Conservation (phyloP, 148 eudicot species). For the Talinum fruticosum region DNA sequence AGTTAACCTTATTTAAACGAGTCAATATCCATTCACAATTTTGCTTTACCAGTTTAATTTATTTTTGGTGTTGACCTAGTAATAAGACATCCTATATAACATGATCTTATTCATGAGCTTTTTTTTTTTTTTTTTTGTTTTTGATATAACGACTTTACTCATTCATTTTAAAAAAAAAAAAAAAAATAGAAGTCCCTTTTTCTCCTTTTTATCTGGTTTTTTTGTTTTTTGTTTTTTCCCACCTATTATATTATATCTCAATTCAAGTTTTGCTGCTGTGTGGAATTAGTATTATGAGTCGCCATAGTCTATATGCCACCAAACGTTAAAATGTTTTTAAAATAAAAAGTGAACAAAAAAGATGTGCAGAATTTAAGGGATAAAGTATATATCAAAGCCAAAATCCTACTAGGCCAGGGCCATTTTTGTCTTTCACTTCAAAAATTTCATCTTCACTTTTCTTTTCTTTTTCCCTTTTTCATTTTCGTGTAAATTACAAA, state of each 20-base stretch:
- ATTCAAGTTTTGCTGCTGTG: neutral
- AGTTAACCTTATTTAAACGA: no score
- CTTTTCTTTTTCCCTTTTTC: neutral
- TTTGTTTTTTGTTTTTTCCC: neutral
- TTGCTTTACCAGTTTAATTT: no score
- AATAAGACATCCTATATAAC: no score
- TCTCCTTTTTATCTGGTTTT: neutral
- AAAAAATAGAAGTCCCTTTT: no score
- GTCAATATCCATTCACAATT: no score
- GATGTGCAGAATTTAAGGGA: constrained; percentile 24
- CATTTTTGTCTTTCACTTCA: constrained; percentile 17
- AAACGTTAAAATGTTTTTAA: neutral
- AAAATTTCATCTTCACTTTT: neutral
- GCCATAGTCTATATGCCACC: neutral
- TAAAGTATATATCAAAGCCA: constrained; percentile 14
- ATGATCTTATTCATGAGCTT: no score
- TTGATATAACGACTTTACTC: no score
- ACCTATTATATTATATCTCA: neutral
- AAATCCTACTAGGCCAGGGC: constrained; percentile 22
- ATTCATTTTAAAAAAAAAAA: no score
- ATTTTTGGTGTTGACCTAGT: no score
- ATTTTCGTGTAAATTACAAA: constrained; percentile 15
- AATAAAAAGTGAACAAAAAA: constrained; percentile 16
- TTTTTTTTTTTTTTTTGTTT: no score
- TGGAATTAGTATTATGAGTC: neutral